Conservation (phyloP, 129 eudicot genomes). For the Smallanthus sonchifolius region DNA sequence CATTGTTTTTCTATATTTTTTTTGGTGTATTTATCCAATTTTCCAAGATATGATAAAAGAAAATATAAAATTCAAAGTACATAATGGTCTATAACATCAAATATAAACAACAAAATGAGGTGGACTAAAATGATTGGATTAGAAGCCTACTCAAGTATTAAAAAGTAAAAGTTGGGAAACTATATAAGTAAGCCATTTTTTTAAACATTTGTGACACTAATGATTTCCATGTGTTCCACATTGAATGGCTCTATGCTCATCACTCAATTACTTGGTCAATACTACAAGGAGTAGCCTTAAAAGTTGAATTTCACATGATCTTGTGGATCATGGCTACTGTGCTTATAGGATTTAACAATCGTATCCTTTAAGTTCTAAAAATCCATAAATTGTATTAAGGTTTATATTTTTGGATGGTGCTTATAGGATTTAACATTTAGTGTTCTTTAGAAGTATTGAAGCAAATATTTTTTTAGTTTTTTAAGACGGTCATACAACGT, state of each 20-base stretch:
- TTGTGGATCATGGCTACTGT: slow-evolving; percentile 15
- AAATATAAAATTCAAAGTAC: background rate
- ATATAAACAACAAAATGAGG: slow-evolving; percentile 26
- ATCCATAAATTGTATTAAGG: background rate
- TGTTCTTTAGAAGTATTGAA: background rate
- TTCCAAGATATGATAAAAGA: background rate
- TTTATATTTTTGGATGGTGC: background rate
- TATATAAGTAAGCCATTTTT: slow-evolving; percentile 16
- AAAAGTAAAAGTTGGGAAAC: background rate
- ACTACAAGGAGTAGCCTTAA: slow-evolving; percentile 18
- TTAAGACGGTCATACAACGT: too few species aligned
- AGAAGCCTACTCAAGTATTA: slow-evolving; percentile 14
- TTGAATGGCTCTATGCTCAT: slow-evolving; percentile 19
- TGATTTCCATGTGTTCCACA: slow-evolving; percentile 28
- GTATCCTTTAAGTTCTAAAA: background rate
- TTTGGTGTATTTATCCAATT: background rate
- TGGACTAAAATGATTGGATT: slow-evolving; percentile 31
- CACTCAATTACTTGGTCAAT: slow-evolving; percentile 43
- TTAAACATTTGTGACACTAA: slow-evolving; percentile 31
- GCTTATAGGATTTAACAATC: background rate
- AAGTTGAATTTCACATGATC: slow-evolving; percentile 33
- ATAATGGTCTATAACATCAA: background rate
- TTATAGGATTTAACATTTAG: background rate
- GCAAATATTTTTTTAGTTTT: too few species aligned
- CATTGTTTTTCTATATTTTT: background rate